Evolutionary conservation across 805 yeast species (phyloP).

Genomic region (Wickerhamiella spandovensis): DNA sequence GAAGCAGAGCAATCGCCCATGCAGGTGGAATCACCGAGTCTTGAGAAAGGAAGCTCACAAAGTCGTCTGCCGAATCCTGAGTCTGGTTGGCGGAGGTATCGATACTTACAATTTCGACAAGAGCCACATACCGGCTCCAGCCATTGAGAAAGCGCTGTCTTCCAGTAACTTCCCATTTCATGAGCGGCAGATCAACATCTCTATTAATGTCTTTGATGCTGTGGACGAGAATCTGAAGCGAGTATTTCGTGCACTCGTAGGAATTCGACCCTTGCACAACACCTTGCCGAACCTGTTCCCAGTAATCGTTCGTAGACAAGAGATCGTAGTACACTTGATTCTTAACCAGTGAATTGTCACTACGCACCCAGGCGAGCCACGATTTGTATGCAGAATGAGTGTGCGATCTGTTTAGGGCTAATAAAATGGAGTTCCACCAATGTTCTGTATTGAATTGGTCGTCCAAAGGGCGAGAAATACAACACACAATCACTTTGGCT

Average conservation of each 20-base stretch:
- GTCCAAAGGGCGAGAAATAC: neutral
- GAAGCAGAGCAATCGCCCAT: slow-evolving; percentile 62
- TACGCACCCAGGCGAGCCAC: neutral
- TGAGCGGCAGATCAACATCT: neutral
- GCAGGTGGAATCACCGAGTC: slow-evolving; percentile 42
- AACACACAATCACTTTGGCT: neutral
- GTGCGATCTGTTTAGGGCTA: neutral
- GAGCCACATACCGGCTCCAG: slow-evolving; percentile 63
- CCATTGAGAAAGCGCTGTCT: slow-evolving; percentile 21
- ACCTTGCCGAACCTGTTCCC: neutral
- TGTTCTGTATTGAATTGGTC: neutral
- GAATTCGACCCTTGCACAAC: neutral
- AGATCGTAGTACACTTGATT: neutral
- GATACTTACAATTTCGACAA: slow-evolving; percentile 68
- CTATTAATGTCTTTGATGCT: neutral
- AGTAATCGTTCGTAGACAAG: neutral
- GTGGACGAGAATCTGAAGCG: neutral
- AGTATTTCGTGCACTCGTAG: slow-evolving; percentile 1
- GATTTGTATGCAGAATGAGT: neutral
- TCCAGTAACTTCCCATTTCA: neutral
- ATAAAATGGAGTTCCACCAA: neutral
- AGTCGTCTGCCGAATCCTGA: slow-evolving; percentile 57
- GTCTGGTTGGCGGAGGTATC: slow-evolving; percentile 83
- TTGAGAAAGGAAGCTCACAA: slow-evolving; percentile 38
- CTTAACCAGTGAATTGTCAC: neutral